Base-by-base conservation (phyloP, 2,329 filamentous ascomycete species). In the Whalleya microplaca region DNA sequence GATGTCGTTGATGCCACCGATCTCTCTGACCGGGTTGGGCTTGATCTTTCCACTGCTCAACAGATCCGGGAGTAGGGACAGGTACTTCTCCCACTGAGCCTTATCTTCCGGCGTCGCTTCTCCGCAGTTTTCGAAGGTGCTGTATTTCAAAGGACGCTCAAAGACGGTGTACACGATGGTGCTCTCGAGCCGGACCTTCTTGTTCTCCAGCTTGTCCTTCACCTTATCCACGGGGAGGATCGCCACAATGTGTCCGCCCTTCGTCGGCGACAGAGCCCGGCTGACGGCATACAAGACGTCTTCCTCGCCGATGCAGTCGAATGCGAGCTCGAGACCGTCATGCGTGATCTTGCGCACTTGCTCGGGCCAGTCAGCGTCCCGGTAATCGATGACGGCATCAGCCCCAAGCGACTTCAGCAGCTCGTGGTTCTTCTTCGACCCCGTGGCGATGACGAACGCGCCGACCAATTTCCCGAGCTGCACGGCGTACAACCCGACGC, bases 331-430 rank as follows among this genome's bases (percentile, higher is more conserved):
- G 7, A 73, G 64, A 0, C 81, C 81, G 62, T 87, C 84, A 0
- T 86, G 86, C 3, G 83, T 86, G 41, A 92, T 67, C 62, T 81
- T 82, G 73, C 87, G 86, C 21, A 91, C 87, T 61, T 84, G 73
- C 3, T 74, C 74, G 16, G 77, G 73, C 71, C 81, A 78, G 23
- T 77, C 72, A 4, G 75, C 69, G 41, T 83, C 74, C 3, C 76
- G 78, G 67, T 71, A 71, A 48, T 71, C 67, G n/a, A 71, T 52
- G 3, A 63, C 61, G 16, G 58, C 66, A 27, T 71, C 67, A 4
- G 64, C 67, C 32, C 69, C 67, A 2, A 66, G 56, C 4, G 58
- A 51, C 37, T 48, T 60, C 5, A 71, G 63, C 9, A 67, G 43
- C 14, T 57, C 65, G 48, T 69, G 67, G 57, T 71, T 68, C 43